Base-by-base conservation (phyloP, 163 green algal species). In the Botryococcus braunii region DNA sequence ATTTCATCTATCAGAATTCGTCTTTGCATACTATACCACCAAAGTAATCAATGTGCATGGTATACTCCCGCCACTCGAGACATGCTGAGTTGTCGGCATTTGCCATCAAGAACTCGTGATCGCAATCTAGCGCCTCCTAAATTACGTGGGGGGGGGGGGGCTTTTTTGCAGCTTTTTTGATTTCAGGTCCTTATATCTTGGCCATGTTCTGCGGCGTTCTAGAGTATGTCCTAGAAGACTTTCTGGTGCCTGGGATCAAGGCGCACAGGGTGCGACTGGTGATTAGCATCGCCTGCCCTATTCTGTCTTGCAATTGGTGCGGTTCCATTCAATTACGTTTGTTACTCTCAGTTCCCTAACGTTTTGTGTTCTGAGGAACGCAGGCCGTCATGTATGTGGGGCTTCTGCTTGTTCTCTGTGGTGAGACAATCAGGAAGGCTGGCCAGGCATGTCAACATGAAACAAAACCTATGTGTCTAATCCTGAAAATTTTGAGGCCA, bases 381-480 rank as follows among this genome's bases (percentile, higher is more conserved):
- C 35, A 66, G 40, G 23, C 40, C 21, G 52, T 68, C 21, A 47
- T 23, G 8, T 27, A 4, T 40, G 49, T 5, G 29, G 87, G 87
- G 3, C 41, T 91, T 21, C 47, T n/a, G 0, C 46, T 88, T 6
- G 35, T 90, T 0, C 32, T 90, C 0, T 21, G 66, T 1, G 88
- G 88, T 0, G 87, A 95, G 52, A 52, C 48, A 5, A 68, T 94
- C 32, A 69, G 88, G 3, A 94, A 94, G 52, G 32, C 71, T 41
- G 88, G n/a, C n/a, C n/a, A n/a, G n/a, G n/a, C n/a, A n/a, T n/a
- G n/a, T n/a, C n/a, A n/a, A n/a, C n/a, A n/a, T n/a, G n/a, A n/a
- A n/a, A n/a, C n/a, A n/a, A n/a, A n/a, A n/a, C n/a, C n/a, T n/a
- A n/a, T n/a, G n/a, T n/a, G n/a, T n/a, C n/a, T n/a, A n/a, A n/a